A percentile compares a stretch with the other conserved stretches of the same genome.
Evolutionary conservation across 1,284 basidiomycete genomes (phyloP).

Genomic region (Heterobasidion irregulare): DNA sequence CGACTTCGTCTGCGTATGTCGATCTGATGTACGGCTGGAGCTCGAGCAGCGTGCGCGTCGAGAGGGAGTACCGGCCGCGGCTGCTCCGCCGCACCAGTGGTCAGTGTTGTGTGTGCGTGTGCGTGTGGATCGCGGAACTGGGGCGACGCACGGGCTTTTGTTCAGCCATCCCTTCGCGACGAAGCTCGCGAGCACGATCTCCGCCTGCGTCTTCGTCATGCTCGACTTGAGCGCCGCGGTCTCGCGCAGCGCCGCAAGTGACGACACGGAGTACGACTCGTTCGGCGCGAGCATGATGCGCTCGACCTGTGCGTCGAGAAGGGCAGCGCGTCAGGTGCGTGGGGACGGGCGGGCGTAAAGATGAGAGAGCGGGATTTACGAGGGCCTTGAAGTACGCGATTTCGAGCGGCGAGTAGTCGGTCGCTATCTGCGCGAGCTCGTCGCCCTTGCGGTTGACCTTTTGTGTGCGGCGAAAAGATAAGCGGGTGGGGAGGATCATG

Average conservation of each 20-base stretch:
- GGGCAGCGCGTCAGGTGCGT: neutral
- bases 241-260: constrained; percentile 70
- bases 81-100: constrained; percentile 10
- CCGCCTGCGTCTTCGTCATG: constrained; percentile 71
- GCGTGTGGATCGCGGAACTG: neutral
- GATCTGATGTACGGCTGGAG: constrained; percentile 67
- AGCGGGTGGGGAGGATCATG: neutral
- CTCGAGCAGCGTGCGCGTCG: constrained; percentile 68
- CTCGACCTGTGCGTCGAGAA: constrained; percentile 49
- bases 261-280: constrained; percentile 68
- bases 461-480: neutral
- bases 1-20: constrained; percentile 63
- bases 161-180: constrained; percentile 76
- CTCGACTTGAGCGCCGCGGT: constrained; percentile 49
- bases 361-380: constrained; percentile 32
- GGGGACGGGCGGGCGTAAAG: neutral
- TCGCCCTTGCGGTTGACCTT: constrained; percentile 76
- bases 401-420: constrained; percentile 69
- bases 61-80: constrained; percentile 67
- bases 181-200: constrained; percentile 68
- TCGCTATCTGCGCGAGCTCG: constrained; percentile 73
- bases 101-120: neutral
- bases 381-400: constrained; percentile 78
- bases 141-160: constrained; percentile 58
- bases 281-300: constrained; percentile 78